Conservation (phyloP, 2,329 filamentous ascomycete genomes). For the Ampelomyces quisqualis region DNA sequence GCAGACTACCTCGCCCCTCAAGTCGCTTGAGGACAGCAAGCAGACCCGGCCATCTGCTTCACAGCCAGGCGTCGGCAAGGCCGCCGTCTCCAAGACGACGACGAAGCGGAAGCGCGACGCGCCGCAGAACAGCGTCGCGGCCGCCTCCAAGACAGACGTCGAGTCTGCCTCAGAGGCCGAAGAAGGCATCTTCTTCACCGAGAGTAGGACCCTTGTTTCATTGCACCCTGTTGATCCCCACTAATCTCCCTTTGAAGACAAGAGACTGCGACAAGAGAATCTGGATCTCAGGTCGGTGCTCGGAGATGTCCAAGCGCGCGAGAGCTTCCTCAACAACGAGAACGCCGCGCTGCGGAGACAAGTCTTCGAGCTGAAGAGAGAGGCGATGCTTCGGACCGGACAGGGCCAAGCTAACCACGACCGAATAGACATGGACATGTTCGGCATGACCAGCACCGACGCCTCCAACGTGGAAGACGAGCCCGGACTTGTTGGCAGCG, state of each 20-base stretch:
- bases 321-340: no score
- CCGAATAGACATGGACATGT: slow-evolving; percentile 22
- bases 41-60: not conserved
- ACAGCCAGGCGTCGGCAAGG: not conserved
- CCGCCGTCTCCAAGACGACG: not conserved
- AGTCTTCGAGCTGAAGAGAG: no score
- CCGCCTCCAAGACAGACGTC: no score
- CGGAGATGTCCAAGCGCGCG: no score
- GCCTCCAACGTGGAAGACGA: slow-evolving; percentile 9
- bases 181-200: slow-evolving; percentile 21
- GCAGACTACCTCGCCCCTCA: slow-evolving; percentile 1
- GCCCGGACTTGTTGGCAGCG: slow-evolving; percentile 18
- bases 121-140: slow-evolving; percentile 2
- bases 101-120: slow-evolving; percentile 14
- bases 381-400: no score
- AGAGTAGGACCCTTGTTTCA: slow-evolving; percentile 18
- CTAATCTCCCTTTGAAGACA: not conserved
- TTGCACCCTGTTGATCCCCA: not conserved
- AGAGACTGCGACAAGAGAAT: no score
- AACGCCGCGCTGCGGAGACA: not conserved
- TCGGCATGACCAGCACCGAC: slow-evolving; percentile 9
- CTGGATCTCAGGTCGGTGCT: no score
- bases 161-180: no score
- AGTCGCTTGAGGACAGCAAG: not conserved
- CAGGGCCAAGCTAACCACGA: slow-evolving; percentile 9